These are phyloP conservation scores for Pseudogymnoascus verrucosus DNA, from an alignment of 2,329 filamentous ascomycete genomes.

Conservation along the genomic window DNA sequence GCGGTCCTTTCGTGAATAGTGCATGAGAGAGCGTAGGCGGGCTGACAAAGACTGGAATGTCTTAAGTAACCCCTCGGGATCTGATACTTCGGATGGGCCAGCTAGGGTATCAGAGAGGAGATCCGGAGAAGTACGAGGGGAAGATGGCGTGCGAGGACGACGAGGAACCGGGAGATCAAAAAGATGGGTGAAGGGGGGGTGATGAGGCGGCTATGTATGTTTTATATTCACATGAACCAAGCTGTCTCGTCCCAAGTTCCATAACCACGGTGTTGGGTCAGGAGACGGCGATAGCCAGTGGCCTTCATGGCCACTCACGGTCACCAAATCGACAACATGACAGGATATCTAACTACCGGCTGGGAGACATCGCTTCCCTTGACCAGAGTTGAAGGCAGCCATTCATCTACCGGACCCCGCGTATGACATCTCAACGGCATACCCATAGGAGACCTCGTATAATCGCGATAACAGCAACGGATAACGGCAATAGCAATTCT, in stretches of 20 bases:
- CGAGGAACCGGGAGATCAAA: not conserved
- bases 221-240: not conserved
- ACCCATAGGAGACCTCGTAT: not conserved
- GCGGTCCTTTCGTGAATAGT: not conserved
- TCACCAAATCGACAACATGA: not conserved
- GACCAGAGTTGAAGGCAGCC: not conserved
- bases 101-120: constrained; percentile 36
- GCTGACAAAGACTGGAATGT: not conserved
- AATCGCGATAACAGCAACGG: not conserved
- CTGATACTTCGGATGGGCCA: constrained; percentile 19
- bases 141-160: constrained; percentile 19
- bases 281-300: not conserved
- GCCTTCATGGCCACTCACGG: not conserved
- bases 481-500: not conserved
- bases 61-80: not conserved
- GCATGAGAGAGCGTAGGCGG: not conserved
- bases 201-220: not conserved
- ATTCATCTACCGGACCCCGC: not conserved
- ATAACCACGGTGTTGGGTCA: not conserved
- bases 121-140: constrained; percentile 27
- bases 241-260: not conserved
- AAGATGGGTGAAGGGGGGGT: not conserved
- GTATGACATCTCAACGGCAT: not conserved
- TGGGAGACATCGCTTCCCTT: not conserved
- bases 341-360: not conserved